phyloP scores from a whole-genome alignment of 768 basidiomycete genomes.

The Clitopilus hobsonii region DNA sequence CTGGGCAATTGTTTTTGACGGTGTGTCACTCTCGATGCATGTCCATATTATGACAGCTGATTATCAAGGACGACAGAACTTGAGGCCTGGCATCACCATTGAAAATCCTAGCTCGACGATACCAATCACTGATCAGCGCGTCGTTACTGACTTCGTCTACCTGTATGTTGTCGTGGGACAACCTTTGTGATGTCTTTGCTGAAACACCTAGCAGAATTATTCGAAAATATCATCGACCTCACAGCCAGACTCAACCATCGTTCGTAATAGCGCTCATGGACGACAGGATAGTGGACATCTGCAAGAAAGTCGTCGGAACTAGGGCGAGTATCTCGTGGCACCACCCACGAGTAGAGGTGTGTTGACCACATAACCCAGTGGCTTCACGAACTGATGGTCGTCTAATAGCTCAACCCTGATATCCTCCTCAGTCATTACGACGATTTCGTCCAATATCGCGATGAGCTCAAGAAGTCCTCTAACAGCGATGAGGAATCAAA shows the following conservation, averaged over 20 bases:
- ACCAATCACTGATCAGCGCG: slow-evolving; percentile 36
- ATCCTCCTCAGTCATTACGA: slow-evolving; percentile 50
- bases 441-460: slow-evolving; percentile 39
- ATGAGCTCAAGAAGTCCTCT: slow-evolving; percentile 27
- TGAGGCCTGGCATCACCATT: slow-evolving; percentile 45
- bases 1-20: background rate
- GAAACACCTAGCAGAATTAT: slow-evolving; percentile 31
- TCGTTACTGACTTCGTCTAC: slow-evolving; percentile 53
- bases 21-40: background rate
- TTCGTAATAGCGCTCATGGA: slow-evolving; percentile 57
- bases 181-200: background rate
- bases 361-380: background rate
- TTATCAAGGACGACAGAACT: slow-evolving; percentile 32
- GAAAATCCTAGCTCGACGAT: slow-evolving; percentile 41
- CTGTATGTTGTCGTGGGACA: slow-evolving; percentile 31
- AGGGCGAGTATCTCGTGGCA: slow-evolving; percentile 64
- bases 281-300: slow-evolving; percentile 49
- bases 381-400: background rate
- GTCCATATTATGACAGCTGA: background rate
- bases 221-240: slow-evolving; percentile 20
- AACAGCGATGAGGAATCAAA: slow-evolving; percentile 34
- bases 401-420: slow-evolving; percentile 46
- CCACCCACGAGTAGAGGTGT: slow-evolving; percentile 49
- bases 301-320: slow-evolving; percentile 51
- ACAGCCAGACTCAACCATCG: slow-evolving; percentile 25